phyloP scores from a whole-genome alignment of 108 stramenopile genomes.

The Fragilariopsis cylindrus region DNA sequence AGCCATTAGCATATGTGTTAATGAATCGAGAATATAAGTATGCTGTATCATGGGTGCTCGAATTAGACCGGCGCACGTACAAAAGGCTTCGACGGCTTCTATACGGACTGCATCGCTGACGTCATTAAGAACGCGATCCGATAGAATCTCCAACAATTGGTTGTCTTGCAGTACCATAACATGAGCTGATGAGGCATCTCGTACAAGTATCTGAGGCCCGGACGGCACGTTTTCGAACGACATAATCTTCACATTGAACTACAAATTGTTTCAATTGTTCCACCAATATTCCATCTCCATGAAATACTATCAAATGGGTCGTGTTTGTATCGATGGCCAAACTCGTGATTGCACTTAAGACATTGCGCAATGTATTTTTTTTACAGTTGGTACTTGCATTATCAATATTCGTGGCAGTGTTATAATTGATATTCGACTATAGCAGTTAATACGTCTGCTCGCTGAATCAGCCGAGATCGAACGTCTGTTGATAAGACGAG shows the following conservation, averaged over 20 bases:
- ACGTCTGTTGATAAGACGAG: conserved; percentile 32
- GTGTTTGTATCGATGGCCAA: conserved; percentile 44
- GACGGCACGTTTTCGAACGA: conserved; percentile 44
- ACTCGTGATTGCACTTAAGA: conserved; percentile 37
- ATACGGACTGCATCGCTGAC: conserved; percentile 33
- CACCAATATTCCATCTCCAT: conserved; percentile 52
- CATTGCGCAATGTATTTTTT: conserved; percentile 29
- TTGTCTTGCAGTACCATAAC: background rate
- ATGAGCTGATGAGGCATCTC: conserved; percentile 20
- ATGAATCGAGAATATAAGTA: conserved; percentile 33
- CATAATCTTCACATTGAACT: conserved; percentile 19
- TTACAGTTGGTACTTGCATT: background rate
- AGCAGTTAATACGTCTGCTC: conserved; percentile 32
- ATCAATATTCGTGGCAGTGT: background rate
- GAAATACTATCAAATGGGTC: conserved; percentile 37
- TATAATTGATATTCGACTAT: conserved; percentile 24
- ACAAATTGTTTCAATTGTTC: conserved; percentile 30
- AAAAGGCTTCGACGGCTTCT: conserved; percentile 54
- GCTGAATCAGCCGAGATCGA: conserved; percentile 30
- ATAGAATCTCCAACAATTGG: conserved; percentile 36
- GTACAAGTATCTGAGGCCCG: conserved; percentile 37
- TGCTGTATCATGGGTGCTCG: conserved; percentile 39
- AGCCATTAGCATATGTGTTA: conserved; percentile 23
- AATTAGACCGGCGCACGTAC: conserved; percentile 28
- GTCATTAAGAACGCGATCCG: conserved; percentile 39